Percentiles rank a stretch among this genome's conserved stretches.
Conservation (phyloP, 805 yeast species). For the Tetrapisispora pingtungensis region DNA sequence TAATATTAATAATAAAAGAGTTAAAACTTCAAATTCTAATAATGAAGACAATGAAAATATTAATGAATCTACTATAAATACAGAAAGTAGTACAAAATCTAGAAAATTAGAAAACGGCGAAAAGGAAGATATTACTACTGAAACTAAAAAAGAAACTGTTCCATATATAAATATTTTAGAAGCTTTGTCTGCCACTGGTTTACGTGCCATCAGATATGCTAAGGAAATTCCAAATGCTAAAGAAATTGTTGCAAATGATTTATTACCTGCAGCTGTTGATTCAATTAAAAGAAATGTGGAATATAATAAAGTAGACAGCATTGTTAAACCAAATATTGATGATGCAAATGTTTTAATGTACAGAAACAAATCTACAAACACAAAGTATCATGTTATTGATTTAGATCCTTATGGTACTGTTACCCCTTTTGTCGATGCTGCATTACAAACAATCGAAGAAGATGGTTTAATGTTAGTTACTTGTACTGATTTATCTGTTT, state of each 20-base stretch:
- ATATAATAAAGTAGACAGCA: constrained; percentile 48
- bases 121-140: constrained; percentile 5
- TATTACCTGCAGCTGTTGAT: constrained; percentile 74
- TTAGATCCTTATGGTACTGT: constrained; percentile 98
- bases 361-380: constrained; percentile 31
- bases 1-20: constrained; percentile 3
- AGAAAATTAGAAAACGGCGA: constrained; percentile 26
- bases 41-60: constrained; percentile 4
- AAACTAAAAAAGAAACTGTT: background rate
- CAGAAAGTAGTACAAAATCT: constrained; percentile 8
- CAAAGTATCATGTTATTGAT: constrained; percentile 74
- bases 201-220: constrained; percentile 87
- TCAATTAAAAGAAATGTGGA: constrained; percentile 64
- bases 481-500: constrained; percentile 90
- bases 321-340: constrained; percentile 62
- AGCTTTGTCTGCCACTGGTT: constrained; percentile 90
- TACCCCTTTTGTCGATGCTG: constrained; percentile 88
- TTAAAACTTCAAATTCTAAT: constrained; percentile 18
- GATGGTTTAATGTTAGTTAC: constrained; percentile 84
- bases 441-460: constrained; percentile 72
- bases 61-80: constrained; percentile 5
- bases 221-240: constrained; percentile 75
- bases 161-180: constrained; percentile 67
- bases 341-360: constrained; percentile 89
- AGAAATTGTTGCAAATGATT: constrained; percentile 79